Conservation (phyloP, 169 alveolate genomes). For the Babesia sp. region DNA sequence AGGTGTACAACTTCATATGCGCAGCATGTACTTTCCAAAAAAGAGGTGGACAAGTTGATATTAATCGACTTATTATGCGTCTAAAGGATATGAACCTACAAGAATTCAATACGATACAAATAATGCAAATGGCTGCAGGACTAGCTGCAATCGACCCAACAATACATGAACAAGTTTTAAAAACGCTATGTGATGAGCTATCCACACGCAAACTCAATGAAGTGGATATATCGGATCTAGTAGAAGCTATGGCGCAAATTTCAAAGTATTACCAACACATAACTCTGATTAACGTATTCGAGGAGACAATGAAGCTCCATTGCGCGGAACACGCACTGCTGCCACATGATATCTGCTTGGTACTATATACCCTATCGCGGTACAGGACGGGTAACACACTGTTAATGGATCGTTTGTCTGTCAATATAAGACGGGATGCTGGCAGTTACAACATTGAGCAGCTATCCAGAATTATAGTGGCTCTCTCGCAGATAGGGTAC, state of each 20-base stretch:
- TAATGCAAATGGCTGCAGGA: conserved; percentile 18
- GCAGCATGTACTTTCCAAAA: conserved; percentile 1
- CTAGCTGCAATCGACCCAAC: not conserved
- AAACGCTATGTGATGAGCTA: conserved; percentile 5
- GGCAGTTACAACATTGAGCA: conserved; percentile 37
- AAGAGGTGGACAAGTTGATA: not conserved
- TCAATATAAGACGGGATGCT: conserved; percentile 11
- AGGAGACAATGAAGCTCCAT: conserved; percentile 2
- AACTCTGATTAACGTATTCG: not conserved
- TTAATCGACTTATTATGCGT: not conserved
- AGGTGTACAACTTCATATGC: conserved; percentile 25
- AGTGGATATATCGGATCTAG: not conserved
- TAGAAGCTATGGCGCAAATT: conserved; percentile 10
- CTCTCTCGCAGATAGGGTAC: conserved; percentile 48
- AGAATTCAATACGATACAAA: conserved; percentile 2
- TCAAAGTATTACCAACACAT: not conserved
- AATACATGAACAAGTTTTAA: not conserved
- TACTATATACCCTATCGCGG: conserved; percentile 8
- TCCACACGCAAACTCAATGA: not conserved
- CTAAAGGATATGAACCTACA: not conserved
- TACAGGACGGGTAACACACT: not conserved
- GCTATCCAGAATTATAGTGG: conserved; percentile 15
- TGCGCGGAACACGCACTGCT: not conserved
- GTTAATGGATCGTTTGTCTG: conserved; percentile 43
- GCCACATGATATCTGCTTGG: conserved; percentile 11